Evolutionary conservation across 164 flowering plant genomes (phyloP), one percentile per base, ranked within the genome.

Genomic region (Taxillus chinensis): DNA sequence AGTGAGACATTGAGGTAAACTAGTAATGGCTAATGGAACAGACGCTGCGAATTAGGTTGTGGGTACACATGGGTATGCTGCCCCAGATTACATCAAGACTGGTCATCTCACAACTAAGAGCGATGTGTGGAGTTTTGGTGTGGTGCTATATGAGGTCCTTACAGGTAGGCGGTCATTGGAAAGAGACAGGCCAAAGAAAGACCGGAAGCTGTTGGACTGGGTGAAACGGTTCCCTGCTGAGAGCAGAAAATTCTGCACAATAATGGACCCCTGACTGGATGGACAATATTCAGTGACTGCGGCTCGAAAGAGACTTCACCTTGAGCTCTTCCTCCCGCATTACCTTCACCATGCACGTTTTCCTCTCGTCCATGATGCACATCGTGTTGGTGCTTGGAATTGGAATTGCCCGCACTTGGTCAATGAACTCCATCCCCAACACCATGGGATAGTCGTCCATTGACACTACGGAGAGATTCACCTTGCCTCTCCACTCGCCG

Each of bases 61-160:
- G 11, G 98, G 98, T 27, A 92, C 98, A 7, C 68, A 76, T 52
- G 98, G 98, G 38, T 92, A 92, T 70, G 96, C 96, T 11, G 98
- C 95, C 15, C 98, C 98, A 11, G 98, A 92, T 56, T 92, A 92
- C 54, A 67, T 88, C 4, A 80, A 83, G 62, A 83, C 90, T 1
- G 96, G 96, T 46, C 96, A 84, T 72, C 88, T 92, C 40, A 79
- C 81, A 38, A 49, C 62, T 16, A 83, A 82, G 69, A 82, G 95
- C 53, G 98, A 92, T 58, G 71, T 88, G 46, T 92, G 83, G 81
- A 92, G 83, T 59, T 92, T 86, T 48, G 98, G 96, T 27, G 61
- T 58, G 16, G 61, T 58, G 7, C 27, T 58, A 27, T 58, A 58
- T 58, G 61, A 58, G 61, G 14, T 58, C 17, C 45, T 58, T 3